Evolutionary conservation across 1,139 yeast genomes (phyloP).

Genomic region (Debaryomyces fabryi): DNA sequence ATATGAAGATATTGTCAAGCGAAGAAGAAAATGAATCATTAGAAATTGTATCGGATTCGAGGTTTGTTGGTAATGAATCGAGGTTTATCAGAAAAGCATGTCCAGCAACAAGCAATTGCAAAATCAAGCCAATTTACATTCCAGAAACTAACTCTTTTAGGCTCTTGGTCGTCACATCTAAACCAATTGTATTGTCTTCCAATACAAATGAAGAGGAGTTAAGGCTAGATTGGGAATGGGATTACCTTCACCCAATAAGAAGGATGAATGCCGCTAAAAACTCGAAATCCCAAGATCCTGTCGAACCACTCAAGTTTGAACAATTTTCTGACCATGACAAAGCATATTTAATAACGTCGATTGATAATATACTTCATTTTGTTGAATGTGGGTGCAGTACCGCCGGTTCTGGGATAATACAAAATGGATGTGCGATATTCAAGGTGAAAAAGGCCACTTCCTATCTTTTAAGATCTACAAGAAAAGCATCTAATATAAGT

Average conservation of each 20-base stretch:
- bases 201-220: conserved; percentile 60
- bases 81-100: conserved; percentile 80
- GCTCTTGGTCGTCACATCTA: conserved; percentile 61
- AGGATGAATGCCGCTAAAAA: conserved; percentile 43
- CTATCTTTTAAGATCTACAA: conserved; percentile 57
- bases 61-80: conserved; percentile 76
- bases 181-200: conserved; percentile 45
- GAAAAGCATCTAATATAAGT: conserved; percentile 52
- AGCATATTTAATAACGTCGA: conserved; percentile 56
- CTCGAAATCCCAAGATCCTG: conserved; percentile 40
- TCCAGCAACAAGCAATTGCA: conserved; percentile 65
- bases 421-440: conserved; percentile 54
- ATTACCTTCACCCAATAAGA: conserved; percentile 69
- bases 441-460: conserved; percentile 66
- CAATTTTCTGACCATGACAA: conserved; percentile 53
- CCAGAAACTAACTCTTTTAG: conserved; percentile 48
- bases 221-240: conserved; percentile 90
- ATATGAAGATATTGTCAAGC: conserved; percentile 33
- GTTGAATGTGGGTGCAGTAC: conserved; percentile 73
- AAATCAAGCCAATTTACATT: conserved; percentile 55
- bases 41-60: conserved; percentile 73
- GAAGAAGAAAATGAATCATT: conserved; percentile 17
- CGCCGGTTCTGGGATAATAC: conserved; percentile 34
- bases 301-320: conserved; percentile 45
- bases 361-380: conserved; percentile 58